These are phyloP conservation scores for Rubus idaeus DNA, from an alignment of 306 rosid species.

Conservation along the genomic window DNA sequence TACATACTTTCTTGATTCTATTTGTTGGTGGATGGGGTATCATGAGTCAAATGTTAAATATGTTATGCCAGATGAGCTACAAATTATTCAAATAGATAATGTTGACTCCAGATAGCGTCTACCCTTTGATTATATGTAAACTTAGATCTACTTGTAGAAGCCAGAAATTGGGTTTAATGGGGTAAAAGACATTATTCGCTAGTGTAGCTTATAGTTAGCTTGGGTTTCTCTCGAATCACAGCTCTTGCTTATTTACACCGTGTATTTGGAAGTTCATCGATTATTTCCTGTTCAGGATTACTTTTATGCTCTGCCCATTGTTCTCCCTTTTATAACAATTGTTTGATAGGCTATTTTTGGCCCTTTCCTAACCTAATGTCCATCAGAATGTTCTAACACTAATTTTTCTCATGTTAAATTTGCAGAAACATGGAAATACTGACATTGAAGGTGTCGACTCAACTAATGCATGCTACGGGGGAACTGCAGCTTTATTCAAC, in stretches of 20 bases:
- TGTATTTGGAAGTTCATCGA: neutral
- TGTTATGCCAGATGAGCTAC: constrained; percentile 10
- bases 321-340: neutral
- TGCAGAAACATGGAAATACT: constrained; percentile 81
- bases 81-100: neutral
- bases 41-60: neutral
- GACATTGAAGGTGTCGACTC: constrained; percentile 98
- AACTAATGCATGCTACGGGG: constrained; percentile 96
- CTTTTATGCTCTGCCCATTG: neutral
- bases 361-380: neutral
- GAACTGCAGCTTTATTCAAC: constrained; percentile 95
- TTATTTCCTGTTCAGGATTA: neutral
- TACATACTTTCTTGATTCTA: neutral
- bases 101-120: no score
- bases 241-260: neutral
- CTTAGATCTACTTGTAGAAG: neutral
- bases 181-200: neutral
- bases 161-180: neutral
- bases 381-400: neutral
- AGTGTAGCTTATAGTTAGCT: neutral
- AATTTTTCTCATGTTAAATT: constrained; percentile 30
- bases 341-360: neutral
- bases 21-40: neutral
- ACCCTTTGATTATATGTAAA: neutral
- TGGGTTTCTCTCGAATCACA: neutral